Conservation (phyloP, 345 rosid genomes). For the Turnera subulata region DNA sequence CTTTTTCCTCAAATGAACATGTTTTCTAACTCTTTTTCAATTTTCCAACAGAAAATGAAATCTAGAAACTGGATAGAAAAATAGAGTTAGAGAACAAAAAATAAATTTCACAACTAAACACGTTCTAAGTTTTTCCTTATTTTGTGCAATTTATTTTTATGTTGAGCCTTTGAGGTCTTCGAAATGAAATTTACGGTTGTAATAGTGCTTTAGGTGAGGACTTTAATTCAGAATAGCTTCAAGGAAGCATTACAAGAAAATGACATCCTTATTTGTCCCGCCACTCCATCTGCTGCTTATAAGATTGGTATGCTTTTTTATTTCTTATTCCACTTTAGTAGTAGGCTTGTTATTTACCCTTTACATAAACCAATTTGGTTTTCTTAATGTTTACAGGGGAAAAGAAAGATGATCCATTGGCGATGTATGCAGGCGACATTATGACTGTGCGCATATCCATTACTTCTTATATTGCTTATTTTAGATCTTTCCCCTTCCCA, state of each 20-base stretch:
- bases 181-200: constrained; percentile 26
- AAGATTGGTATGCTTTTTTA: constrained; percentile 53
- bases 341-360: background rate
- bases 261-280: constrained; percentile 86
- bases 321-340: background rate
- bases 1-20: no score
- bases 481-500: background rate
- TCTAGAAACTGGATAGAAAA: no score
- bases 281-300: constrained; percentile 90
- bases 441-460: constrained; percentile 61
- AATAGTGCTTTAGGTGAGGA: constrained; percentile 62
- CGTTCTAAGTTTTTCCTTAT: no score
- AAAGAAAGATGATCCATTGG: constrained; percentile 86
- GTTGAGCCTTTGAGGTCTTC: constrained; percentile 3
- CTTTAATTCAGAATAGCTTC: constrained; percentile 63
- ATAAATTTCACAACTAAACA: no score
- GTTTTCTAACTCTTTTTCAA: no score
- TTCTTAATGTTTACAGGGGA: constrained; percentile 45
- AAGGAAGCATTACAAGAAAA: constrained; percentile 61
- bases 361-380: background rate
- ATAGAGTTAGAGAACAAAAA: no score
- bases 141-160: background rate
- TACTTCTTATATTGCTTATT: background rate
- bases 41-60: no score
- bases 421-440: constrained; percentile 93